Evolutionary conservation across 495 filamentous ascomycete species (phyloP), one percentile per base, ranked within the genome.

Genomic region (Pseudomonodictys pantanalensis): DNA sequence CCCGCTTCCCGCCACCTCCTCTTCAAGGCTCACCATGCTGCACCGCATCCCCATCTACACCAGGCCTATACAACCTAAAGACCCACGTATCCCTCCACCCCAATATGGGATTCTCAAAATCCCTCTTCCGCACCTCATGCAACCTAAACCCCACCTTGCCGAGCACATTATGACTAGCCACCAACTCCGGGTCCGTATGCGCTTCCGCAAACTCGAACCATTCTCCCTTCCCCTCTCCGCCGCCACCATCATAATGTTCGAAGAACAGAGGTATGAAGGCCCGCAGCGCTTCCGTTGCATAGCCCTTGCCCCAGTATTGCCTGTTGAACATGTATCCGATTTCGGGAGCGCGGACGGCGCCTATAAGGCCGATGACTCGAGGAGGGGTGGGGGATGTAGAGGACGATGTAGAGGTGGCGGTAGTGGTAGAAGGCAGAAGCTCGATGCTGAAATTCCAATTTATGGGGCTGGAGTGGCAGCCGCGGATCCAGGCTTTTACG

Each of bases 241-340:
- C 48, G 6, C 33, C 50, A 28, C 62, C 66, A 7, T 55, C 56
- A 35, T 64, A 61, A 33, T 69, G 46, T 1, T 59, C 63, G 24
- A 55, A 69, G 59, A 66, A 69, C 2, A 63, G 30, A 29, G 58
- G 66, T 60, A 69, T 58, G 52, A 66, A 64, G 11, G 54, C 66
- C 41, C 47, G 33, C 6, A 69, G 60, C 1, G 66, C 66, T 42
- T 69, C 66, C 0, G 66, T 63, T 2, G 66, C 63, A 25, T 61
- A 58, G 20, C 66, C 66, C 17, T 64, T 60, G 0, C 66, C 66
- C 66, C 66, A 69, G 44, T 63, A 67, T 1, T 57, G 39, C 0
- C 15, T 4, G 23, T 67, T 59, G 26, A 69, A 42, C 58, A 66
- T 63, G 30, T 69, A 69, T 52, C 66, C 66, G 1, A 69, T 39